Evolutionary conservation across 306 rosid species (phyloP), one percentile per base, ranked within the genome.

Genomic region (Fragaria ananassa): DNA sequence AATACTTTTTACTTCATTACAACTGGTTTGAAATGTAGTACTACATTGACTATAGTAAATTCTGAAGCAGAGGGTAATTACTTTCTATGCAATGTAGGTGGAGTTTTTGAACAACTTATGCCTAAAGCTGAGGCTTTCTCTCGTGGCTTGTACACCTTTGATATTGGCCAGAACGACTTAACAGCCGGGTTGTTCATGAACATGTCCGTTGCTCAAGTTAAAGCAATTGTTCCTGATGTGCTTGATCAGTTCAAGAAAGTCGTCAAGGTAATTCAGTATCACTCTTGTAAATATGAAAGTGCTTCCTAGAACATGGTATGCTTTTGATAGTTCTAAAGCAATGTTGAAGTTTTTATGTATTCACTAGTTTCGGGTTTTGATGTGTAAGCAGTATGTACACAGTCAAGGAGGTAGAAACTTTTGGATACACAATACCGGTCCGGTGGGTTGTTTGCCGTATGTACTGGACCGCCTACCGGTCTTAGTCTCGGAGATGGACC

Each of bases 361-460:
- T 18, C 19, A 10, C 25, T 42, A 49, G 9, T 47, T 78, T 64
- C 3, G 15, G 11, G 45, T 8, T 39, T 50, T 58, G 49, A 12
- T 34, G 21, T 35, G n/a, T 18, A 45, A 35, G 8, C 31, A 89
- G 93, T 44, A 80, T 61, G 79, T 88, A 21, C 80, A 92, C 57
- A 75, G 81, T 69, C 80, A 84, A 80, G 90, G 88, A 13, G 90
- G 92, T 21, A 86, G 91, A 51, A 85, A 77, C 17, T 88, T 90
- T 69, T 92, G 91, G 97, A 83, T 88, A 74, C 96, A 92, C 74
- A 90, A 87, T 77, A 90, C 93, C 6, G 97, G 96, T 18, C 96
- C 96, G 19, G 62, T 90, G 10, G 93, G 97, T 8, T 92, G 91
- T 63, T 74, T 87, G 23, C 86, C 85, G 6, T 86, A 86, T 42